Percentiles rank a stretch among this genome's conserved stretches.
phyloP scores from a whole-genome alignment of 345 rosid species.

The Melaleuca quinquenervia region DNA sequence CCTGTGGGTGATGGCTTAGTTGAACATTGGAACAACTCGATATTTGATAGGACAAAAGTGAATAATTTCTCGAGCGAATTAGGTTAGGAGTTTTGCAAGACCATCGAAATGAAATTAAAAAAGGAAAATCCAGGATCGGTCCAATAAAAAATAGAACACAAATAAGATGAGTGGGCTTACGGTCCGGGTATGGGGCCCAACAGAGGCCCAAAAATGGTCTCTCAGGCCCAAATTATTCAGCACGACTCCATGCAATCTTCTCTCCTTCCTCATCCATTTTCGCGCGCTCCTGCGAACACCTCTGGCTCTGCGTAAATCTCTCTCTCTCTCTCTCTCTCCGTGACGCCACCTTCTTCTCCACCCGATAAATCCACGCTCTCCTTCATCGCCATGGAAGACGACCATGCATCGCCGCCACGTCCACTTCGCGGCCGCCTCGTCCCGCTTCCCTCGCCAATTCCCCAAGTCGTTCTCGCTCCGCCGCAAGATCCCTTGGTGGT shows the following conservation, averaged over 20 bases:
- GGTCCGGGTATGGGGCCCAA: background rate
- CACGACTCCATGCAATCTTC: background rate
- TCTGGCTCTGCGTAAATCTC: background rate
- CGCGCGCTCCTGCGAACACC: background rate
- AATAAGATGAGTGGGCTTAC: background rate
- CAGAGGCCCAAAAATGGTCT: background rate
- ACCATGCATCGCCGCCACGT: background rate
- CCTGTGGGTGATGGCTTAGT: background rate
- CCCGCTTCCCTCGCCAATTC: constrained; percentile 24
- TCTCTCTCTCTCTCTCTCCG: background rate
- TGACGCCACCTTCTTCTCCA: background rate
- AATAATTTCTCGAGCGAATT: background rate
- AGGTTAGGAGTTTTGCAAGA: too few species aligned
- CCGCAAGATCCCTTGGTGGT: constrained; percentile 34
- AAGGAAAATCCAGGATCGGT: background rate
- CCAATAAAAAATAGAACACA: background rate
- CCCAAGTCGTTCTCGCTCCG: constrained; percentile 39
- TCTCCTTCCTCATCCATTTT: background rate
- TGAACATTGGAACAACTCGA: background rate
- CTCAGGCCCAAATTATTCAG: background rate
- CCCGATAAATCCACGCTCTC: background rate
- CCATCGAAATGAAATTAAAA: background rate
- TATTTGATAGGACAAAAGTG: background rate
- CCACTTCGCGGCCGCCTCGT: constrained; percentile 22
- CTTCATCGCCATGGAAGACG: background rate